These are phyloP conservation scores for Fusarium temperatum DNA, from an alignment of 2,329 filamentous ascomycete genomes.

Conservation along the genomic window DNA sequence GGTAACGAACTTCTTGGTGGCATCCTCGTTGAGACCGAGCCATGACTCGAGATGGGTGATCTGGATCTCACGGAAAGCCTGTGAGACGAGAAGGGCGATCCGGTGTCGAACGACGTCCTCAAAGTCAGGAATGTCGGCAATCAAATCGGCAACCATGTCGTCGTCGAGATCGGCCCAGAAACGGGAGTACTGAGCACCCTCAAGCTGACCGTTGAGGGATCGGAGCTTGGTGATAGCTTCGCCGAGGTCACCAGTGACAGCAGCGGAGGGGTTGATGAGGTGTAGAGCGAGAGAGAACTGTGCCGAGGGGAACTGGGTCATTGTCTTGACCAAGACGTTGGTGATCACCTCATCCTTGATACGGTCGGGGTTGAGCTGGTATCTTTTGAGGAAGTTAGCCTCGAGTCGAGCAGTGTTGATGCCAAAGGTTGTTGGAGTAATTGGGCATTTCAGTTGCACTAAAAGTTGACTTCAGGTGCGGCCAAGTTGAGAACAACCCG, in stretches of 20 bases:
- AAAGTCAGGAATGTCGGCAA: slow-evolving; percentile 93
- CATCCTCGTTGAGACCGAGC: slow-evolving; percentile 75
- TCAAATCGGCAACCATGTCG: slow-evolving; percentile 94
- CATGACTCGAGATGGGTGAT: slow-evolving; percentile 75
- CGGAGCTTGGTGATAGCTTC: slow-evolving; percentile 93
- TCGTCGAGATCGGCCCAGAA: slow-evolving; percentile 98
- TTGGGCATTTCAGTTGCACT: slow-evolving; percentile 74
- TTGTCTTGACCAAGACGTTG: slow-evolving; percentile 97
- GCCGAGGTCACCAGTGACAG: slow-evolving; percentile 75
- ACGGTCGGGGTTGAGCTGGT: slow-evolving; percentile 99
- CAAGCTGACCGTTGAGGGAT: slow-evolving; percentile 84
- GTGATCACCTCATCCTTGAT: slow-evolving; percentile 96
- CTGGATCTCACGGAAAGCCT: slow-evolving; percentile 79
- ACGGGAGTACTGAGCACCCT: slow-evolving; percentile 85
- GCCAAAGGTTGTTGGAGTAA: neutral
- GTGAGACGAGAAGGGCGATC: slow-evolving; percentile 87
- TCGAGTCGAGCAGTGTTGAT: neutral
- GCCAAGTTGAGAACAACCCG: slow-evolving; percentile 53
- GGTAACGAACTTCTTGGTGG: slow-evolving; percentile 79
- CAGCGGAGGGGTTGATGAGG: slow-evolving; percentile 84
- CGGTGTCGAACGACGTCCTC: slow-evolving; percentile 92
- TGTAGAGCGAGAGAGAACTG: slow-evolving; percentile 95
- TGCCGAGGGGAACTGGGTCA: slow-evolving; percentile 95
- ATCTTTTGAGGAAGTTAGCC: slow-evolving; percentile 69
- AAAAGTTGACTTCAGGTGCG: slow-evolving; percentile 75